phyloP scores from a whole-genome alignment of 768 basidiomycete genomes.

The Boletus sensibilis region DNA sequence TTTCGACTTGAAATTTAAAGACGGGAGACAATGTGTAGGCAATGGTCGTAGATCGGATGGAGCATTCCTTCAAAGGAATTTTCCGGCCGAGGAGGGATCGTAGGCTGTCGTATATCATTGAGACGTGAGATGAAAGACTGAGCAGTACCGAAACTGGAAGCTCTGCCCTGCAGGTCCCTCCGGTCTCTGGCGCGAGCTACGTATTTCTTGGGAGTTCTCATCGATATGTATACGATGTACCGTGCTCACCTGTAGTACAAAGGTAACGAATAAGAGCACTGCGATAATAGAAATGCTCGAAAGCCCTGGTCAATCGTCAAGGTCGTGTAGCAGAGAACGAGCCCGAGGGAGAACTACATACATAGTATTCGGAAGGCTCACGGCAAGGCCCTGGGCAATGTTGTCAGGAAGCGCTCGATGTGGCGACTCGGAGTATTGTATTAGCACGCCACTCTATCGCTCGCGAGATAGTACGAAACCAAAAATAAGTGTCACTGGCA shows the following conservation, averaged over 20 bases:
- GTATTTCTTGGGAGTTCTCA: not conserved
- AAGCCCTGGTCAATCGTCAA: not conserved
- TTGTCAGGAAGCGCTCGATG: not conserved
- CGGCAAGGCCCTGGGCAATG: not conserved
- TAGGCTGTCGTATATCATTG: not conserved
- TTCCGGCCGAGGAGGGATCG: not conserved
- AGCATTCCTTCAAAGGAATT: no score
- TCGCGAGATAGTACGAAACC: not conserved
- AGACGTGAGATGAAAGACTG: not conserved
- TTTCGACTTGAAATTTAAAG: not conserved
- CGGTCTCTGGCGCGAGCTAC: not conserved
- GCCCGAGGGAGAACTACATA: not conserved
- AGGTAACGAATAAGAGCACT: not conserved
- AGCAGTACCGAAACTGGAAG: not conserved
- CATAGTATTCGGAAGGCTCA: no score
- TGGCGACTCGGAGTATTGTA: not conserved
- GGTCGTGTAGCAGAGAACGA: not conserved
- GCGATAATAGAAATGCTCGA: not conserved
- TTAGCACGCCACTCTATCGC: slow-evolving; percentile 5
- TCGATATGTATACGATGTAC: no score
- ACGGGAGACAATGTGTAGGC: not conserved
- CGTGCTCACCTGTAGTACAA: not conserved
- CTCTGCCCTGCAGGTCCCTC: not conserved
- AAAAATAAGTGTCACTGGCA: slow-evolving; percentile 3
- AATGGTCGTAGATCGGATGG: not conserved